A percentile compares a stretch with the other conserved stretches of the same genome.
phyloP scores from a whole-genome alignment of 768 basidiomycete genomes.

The Serpula lacrymans region DNA sequence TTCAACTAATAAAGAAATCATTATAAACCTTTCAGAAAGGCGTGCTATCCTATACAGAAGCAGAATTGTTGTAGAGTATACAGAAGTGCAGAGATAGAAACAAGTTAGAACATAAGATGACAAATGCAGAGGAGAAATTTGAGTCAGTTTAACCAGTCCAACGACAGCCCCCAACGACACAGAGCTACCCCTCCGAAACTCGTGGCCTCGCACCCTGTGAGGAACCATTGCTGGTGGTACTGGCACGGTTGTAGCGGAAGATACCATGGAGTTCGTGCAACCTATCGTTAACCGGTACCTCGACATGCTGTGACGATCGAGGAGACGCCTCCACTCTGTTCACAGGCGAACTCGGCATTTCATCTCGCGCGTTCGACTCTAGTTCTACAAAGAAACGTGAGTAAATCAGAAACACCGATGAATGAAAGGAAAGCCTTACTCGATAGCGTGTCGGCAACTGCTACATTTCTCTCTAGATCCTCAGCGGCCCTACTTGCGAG shows the following conservation, averaged over 20 bases:
- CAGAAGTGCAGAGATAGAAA: slow-evolving; percentile 11
- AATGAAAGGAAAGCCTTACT: slow-evolving; percentile 48
- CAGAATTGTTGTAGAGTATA: slow-evolving; percentile 20
- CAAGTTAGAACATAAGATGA: slow-evolving; percentile 8
- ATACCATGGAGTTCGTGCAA: slow-evolving; percentile 74
- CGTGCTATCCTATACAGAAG: slow-evolving; percentile 30
- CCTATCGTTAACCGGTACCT: slow-evolving; percentile 53
- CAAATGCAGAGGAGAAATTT: slow-evolving; percentile 16
- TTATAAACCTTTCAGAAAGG: no score
- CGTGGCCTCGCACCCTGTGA: slow-evolving; percentile 18
- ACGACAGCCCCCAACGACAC: no score
- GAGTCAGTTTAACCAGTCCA: no score
- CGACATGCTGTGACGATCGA: slow-evolving; percentile 32
- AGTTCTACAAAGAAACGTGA: slow-evolving; percentile 42
- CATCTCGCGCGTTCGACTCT: slow-evolving; percentile 51
- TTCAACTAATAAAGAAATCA: no score
- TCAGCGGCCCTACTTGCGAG: slow-evolving; percentile 85
- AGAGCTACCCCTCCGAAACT: slow-evolving; percentile 9
- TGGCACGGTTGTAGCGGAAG: slow-evolving; percentile 75
- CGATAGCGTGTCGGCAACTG: slow-evolving; percentile 79
- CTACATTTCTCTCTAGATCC: slow-evolving; percentile 75
- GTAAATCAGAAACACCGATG: not conserved
- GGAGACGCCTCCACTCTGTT: slow-evolving; percentile 25
- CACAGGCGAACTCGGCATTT: slow-evolving; percentile 31
- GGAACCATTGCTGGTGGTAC: slow-evolving; percentile 48